Evolutionary conservation across 1,284 basidiomycete species (phyloP).

Genomic region (Cutaneotrichosporon sp.): DNA sequence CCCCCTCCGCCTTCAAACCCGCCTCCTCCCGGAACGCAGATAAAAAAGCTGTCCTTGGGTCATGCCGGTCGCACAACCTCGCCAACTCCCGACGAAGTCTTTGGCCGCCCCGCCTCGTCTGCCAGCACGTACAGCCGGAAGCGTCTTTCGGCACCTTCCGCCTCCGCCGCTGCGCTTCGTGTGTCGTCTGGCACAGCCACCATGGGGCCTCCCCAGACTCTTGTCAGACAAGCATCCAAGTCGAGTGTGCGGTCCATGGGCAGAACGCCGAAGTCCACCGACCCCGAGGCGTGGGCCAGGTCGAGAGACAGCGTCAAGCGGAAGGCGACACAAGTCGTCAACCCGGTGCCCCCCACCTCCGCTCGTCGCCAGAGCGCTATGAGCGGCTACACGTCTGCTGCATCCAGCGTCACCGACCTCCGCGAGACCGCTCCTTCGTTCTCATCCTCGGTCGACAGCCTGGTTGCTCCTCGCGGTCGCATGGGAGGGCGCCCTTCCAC

Average conservation of each 20-base stretch:
- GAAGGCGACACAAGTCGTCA: slow-evolving; percentile 24
- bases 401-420: slow-evolving; percentile 29
- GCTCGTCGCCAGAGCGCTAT: slow-evolving; percentile 15
- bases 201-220: slow-evolving; percentile 61
- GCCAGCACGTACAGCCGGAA: slow-evolving; percentile 45
- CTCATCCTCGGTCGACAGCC: slow-evolving; percentile 39
- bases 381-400: slow-evolving; percentile 27
- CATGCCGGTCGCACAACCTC: slow-evolving; percentile 68
- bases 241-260: slow-evolving; percentile 60
- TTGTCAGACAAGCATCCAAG: slow-evolving; percentile 69
- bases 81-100: slow-evolving; percentile 78
- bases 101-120: slow-evolving; percentile 78
- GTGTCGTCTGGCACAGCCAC: slow-evolving; percentile 54
- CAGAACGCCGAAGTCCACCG: slow-evolving; percentile 30
- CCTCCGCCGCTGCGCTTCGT: slow-evolving; percentile 49
- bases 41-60: slow-evolving; percentile 44
- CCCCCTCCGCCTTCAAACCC: slow-evolving; percentile 77
- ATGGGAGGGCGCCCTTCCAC: slow-evolving; percentile 50
- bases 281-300: slow-evolving; percentile 49
- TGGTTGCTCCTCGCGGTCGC: slow-evolving; percentile 1
- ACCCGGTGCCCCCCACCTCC: too few species aligned
- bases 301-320: slow-evolving; percentile 40
- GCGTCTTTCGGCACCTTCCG: slow-evolving; percentile 52
- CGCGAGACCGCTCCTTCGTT: slow-evolving; percentile 27
- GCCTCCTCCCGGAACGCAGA: slow-evolving; percentile 57